Base-by-base conservation (phyloP, 345 rosid genomes). In the Eutrema yunnanense region DNA sequence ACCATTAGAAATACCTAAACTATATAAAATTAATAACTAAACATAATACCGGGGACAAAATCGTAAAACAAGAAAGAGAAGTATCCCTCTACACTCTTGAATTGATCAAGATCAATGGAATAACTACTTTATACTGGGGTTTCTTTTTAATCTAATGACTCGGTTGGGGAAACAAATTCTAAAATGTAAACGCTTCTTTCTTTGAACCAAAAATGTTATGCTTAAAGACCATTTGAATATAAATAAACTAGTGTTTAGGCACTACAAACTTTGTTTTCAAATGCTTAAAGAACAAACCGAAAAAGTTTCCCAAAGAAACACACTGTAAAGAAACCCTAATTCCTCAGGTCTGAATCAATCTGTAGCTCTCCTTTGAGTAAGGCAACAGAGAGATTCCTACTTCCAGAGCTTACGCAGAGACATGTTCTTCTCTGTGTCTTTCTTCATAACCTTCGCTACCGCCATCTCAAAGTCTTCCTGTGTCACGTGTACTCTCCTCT, bases 401-500 rank as follows among this genome's bases (percentile, higher is more conserved):
- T 96, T 96, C 99, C 98, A 96, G 11, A 96, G 86, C 86, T 96
- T 96, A 74, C 97, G 86, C 75, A 96, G 61, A 2, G 99, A 96
- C 99, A 96, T 92, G 82, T 92, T 96, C 86, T 96, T 96, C 86
- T 96, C 98, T 0, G 96, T 92, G 69, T 96, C 99, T 86, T 96
- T 96, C 90, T 96, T 96, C 99, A 96, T 96, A 8, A 96, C 99
- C 90, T 96, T 96, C 0, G 96, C 99, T 40, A 95, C 98, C 0
- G 98, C 98, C 98, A 95, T 95, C 88, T 95, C 99, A 27, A 96
- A 96, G 79, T 96, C 99, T 80, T 96, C 99, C 53, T 96, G 99
- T 6, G 97, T 96, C 10, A 96, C 99, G 49, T 96, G 99, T 6
- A 92, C 96, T 82, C 99, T 85, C 55, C 99, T 84, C 85, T 96